Base-by-base conservation (phyloP, 495 filamentous ascomycete species). In the Aspergillus olivimuriae region DNA sequence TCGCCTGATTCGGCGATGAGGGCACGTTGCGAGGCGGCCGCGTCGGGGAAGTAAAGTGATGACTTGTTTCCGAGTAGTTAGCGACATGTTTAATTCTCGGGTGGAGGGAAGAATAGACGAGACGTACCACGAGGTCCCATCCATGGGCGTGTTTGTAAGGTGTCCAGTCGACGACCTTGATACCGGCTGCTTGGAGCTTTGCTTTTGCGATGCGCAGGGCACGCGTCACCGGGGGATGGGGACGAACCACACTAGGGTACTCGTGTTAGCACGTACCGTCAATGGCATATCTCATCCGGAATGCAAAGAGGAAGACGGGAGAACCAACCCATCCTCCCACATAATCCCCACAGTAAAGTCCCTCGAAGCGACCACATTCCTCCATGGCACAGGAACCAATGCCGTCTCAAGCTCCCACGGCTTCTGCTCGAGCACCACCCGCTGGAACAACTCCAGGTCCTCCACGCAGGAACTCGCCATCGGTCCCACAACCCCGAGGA, bases 181-280 rank as follows among this genome's bases (percentile, higher is more conserved):
- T 63, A 3, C 68, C 70, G 10, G 75, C 50, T 28, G 59, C 51
- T 31, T 67, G 55, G 14, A 87, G 61, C 34, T 76, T 75, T n/a
- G 64, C 61, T n/a, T 73, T 70, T 0, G 83, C 65, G 21, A 74
- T 55, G 31, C 70, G 61, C 15, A 89, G 57, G 6, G 78, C 84
- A 7, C 82, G 65, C 1, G 63, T 66, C 0, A 89, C 66, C 1
- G 86, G 86, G 3, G 85, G 86, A 52, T 89, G 84, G 1, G 84
- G 83, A 33, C 68, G 74, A 34, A 66, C 66, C 46, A 30, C 36
- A 2, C 46, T 32, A 8, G 11, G 11, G 11, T 11, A 28, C 24
- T 28, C 24, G 24, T 11, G 24, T 28, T 28, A 28, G 24, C 6
- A 11, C 24, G 11, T 6, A 2, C 24, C n/a, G 23, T 43, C 26